phyloP scores from a whole-genome alignment of 768 basidiomycete species.

The Hygrophoropsis aurantiaca region DNA sequence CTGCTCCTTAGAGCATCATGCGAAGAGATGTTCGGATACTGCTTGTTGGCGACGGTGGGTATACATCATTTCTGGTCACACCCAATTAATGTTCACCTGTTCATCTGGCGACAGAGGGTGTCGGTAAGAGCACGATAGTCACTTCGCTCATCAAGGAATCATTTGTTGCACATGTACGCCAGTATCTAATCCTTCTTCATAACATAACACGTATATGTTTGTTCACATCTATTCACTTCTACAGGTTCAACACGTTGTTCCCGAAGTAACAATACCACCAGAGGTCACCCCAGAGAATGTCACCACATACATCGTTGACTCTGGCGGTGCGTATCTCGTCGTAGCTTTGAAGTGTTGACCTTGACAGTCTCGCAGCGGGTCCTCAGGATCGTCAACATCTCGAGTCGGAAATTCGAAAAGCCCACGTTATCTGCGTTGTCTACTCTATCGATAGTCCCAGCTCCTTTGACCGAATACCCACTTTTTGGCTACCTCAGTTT shows the following conservation, averaged over 20 bases:
- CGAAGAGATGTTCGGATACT: conserved; percentile 92
- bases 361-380: conserved; percentile 53
- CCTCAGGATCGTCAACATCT: conserved; percentile 86
- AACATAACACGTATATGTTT: neutral
- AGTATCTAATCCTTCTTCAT: neutral
- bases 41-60: conserved; percentile 89
- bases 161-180: conserved; percentile 80
- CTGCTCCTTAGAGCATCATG: conserved; percentile 44
- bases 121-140: conserved; percentile 97
- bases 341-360: neutral
- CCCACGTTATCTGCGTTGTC: conserved; percentile 97
- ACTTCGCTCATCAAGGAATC: conserved; percentile 96
- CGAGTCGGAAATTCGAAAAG: conserved; percentile 93
- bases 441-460: conserved; percentile 96
- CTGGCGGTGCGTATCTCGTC: conserved; percentile 69
- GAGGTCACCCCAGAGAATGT: conserved; percentile 98
- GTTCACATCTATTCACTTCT: conserved; percentile 3
- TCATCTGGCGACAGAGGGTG: conserved; percentile 57
- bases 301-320: conserved; percentile 97
- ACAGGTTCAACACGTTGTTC: conserved; percentile 92
- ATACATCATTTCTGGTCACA: conserved; percentile 11
- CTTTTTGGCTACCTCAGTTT: conserved; percentile 96
- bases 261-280: conserved; percentile 97
- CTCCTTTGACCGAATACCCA: conserved; percentile 96
- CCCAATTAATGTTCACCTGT: conserved; percentile 5